Percentiles rank a stretch among this genome's conserved stretches.
Evolutionary conservation across 106 monocot genomes (phyloP).

Genomic region (Dendrobium huoshanense): DNA sequence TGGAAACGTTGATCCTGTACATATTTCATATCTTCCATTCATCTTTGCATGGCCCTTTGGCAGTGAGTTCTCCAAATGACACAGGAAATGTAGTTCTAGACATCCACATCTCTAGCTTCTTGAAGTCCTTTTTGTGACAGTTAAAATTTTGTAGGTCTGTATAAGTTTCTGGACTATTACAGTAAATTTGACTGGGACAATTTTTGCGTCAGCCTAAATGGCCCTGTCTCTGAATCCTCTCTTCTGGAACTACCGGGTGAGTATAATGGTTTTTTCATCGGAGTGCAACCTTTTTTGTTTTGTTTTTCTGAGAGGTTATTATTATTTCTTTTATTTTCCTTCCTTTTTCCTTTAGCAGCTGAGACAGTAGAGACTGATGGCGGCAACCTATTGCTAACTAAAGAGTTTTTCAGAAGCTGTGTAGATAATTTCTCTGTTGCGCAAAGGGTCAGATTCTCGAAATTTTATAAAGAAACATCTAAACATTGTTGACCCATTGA

Average conservation of each 20-base stretch:
- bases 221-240: slow-evolving; percentile 60
- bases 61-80: slow-evolving; percentile 33
- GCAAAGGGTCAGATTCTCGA: slow-evolving; percentile 22
- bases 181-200: slow-evolving; percentile 93
- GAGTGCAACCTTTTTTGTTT: too few relatives aligned
- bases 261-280: slow-evolving; percentile 2
- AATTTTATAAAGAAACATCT: slow-evolving; percentile 62
- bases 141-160: slow-evolving; percentile 61
- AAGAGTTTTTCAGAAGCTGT: slow-evolving; percentile 62
- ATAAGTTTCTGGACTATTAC: slow-evolving; percentile 81
- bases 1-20: slow-evolving; percentile 82
- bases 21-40: slow-evolving; percentile 79
- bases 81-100: neutral
- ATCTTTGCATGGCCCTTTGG: slow-evolving; percentile 66
- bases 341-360: slow-evolving; percentile 21
- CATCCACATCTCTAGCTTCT: neutral
- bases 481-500: slow-evolving; percentile 90
- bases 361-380: slow-evolving; percentile 46
- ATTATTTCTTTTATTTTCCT: neutral
- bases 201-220: slow-evolving; percentile 60
- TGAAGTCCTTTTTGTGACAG: neutral
- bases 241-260: slow-evolving; percentile 66
- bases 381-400: slow-evolving; percentile 44
- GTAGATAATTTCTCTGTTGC: slow-evolving; percentile 32
- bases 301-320: too few relatives aligned